phyloP scores from a whole-genome alignment of 2,329 filamentous ascomycete species.

The Aureobasidium sp. region DNA sequence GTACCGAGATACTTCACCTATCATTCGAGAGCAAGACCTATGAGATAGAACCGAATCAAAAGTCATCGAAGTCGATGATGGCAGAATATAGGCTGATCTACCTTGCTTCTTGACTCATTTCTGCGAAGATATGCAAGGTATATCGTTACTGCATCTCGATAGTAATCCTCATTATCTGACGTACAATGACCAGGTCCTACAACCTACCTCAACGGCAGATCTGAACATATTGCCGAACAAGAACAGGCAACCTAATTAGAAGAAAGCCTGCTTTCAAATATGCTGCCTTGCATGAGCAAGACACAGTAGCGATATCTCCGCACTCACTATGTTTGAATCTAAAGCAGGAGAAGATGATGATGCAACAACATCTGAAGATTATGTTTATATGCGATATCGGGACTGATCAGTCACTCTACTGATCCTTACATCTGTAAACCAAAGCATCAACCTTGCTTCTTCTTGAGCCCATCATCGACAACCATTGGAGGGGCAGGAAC shows the following conservation, averaged over 20 bases:
- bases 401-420: too few species aligned
- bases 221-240: background rate
- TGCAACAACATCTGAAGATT: too few species aligned
- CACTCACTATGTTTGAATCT: too few species aligned
- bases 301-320: background rate
- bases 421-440: too few species aligned
- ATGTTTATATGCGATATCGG: too few species aligned
- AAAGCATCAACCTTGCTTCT: conserved; percentile 14
- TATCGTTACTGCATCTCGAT: too few species aligned
- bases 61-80: background rate
- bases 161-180: background rate
- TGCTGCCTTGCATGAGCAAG: background rate
- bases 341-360: too few species aligned
- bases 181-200: background rate
- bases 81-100: background rate
- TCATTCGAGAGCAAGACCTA: background rate
- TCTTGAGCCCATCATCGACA: conserved; percentile 28
- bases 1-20: background rate
- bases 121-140: conserved; percentile 1
- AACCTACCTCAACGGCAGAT: background rate
- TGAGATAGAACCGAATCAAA: background rate
- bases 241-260: background rate
- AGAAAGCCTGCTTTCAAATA: too few species aligned
- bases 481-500: conserved; percentile 35
- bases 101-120: background rate